These are phyloP conservation scores for Azolla pinnata DNA, from an alignment of 75 land plant genomes.

Conservation along the genomic window DNA sequence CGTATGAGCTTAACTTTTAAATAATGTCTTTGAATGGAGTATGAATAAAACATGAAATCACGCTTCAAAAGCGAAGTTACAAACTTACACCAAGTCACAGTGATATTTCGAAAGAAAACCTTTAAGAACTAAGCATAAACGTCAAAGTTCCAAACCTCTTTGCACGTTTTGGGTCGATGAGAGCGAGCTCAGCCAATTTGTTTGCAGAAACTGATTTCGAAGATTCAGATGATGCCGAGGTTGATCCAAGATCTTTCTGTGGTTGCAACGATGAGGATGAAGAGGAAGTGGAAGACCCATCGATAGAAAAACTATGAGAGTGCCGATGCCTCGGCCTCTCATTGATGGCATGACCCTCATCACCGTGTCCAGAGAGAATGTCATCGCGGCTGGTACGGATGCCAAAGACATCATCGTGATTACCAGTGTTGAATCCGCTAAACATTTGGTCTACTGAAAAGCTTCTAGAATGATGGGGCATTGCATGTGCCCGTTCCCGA, in stretches of 20 bases:
- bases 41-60: too few relatives aligned
- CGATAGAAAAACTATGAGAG: conserved; percentile 43
- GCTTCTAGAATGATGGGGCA: conserved; percentile 31
- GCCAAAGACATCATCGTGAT: conserved; percentile 2
- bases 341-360: conserved; percentile 3
- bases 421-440: conserved; percentile 11
- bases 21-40: too few relatives aligned
- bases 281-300: conserved; percentile 31
- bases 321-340: conserved; percentile 17
- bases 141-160: too few relatives aligned
- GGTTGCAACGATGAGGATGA: too few relatives aligned
- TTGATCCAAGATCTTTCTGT: conserved; percentile 7
- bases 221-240: conserved; percentile 16
- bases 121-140: too few relatives aligned
- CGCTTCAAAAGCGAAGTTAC: too few relatives aligned
- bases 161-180: conserved; percentile 47
- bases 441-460: conserved; percentile 26
- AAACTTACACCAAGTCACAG: too few relatives aligned
- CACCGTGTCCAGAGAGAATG: conserved; percentile 6
- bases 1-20: too few relatives aligned
- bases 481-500: background rate
- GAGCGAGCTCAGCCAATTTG: conserved; percentile 44
- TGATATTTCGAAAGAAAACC: too few relatives aligned
- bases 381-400: too few relatives aligned
- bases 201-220: conserved; percentile 38